Conservation (phyloP, 2,329 filamentous ascomycete genomes). For the Talaromyces albobiverticillius region DNA sequence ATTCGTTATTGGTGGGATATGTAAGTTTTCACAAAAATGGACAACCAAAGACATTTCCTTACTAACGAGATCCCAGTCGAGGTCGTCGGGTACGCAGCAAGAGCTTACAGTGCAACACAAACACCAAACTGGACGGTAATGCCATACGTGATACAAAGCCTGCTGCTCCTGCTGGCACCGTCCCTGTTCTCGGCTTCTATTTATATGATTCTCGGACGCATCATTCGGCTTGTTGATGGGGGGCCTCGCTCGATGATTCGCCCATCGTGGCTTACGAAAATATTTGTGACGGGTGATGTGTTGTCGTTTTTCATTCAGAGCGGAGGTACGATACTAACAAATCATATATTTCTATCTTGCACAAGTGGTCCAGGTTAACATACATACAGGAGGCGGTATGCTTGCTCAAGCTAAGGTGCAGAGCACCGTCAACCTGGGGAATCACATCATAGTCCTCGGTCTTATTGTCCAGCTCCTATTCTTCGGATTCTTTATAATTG, state of each 20-base stretch:
- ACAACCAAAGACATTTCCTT: not conserved
- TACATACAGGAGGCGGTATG: constrained; percentile 19
- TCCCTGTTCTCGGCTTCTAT: constrained; percentile 35
- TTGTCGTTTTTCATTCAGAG: constrained; percentile 33
- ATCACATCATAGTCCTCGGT: constrained; percentile 26
- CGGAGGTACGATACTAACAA: constrained; percentile 14
- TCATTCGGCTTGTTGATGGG: constrained; percentile 27
- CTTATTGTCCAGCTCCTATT: constrained; percentile 32
- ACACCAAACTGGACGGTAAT: not conserved
- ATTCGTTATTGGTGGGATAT: constrained; percentile 37
- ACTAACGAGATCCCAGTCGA: constrained; percentile 6
- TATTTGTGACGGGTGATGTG: constrained; percentile 32
- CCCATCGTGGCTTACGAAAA: constrained; percentile 29
- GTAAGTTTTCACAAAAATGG: constrained; percentile 24
- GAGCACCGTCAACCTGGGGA: not conserved
- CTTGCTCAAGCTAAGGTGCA: constrained; percentile 9
- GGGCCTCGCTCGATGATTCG: constrained; percentile 28
- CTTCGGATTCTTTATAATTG: constrained; percentile 29
- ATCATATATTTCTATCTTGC: not conserved
- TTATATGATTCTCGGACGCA: constrained; percentile 33
- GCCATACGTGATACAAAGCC: constrained; percentile 1
- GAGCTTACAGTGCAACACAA: constrained; percentile 5
- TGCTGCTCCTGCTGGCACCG: constrained; percentile 29
- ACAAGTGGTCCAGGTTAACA: not conserved
- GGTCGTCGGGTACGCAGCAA: constrained; percentile 2